Conservation (phyloP, 1,284 basidiomycete species). For the Pyrrhoderma lamaoense region DNA sequence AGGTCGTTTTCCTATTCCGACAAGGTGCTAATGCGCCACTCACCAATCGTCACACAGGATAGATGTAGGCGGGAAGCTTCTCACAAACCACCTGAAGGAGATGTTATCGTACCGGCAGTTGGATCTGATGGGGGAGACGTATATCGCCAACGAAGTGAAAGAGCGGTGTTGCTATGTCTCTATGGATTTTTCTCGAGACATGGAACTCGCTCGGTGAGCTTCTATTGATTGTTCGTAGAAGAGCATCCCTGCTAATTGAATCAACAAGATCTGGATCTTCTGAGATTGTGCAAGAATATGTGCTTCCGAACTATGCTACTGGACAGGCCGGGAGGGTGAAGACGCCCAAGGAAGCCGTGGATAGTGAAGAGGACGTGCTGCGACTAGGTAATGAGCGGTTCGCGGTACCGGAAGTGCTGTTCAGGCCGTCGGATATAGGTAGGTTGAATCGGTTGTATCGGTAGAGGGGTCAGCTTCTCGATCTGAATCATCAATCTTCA, state of each 20-base stretch:
- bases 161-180: conserved; percentile 85
- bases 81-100: conserved; percentile 94
- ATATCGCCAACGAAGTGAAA: conserved; percentile 88
- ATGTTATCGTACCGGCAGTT: conserved; percentile 91
- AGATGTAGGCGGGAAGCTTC: conserved; percentile 87
- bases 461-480: neutral
- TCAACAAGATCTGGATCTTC: conserved; percentile 38
- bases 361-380: conserved; percentile 72
- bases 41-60: conserved; percentile 44
- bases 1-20: neutral
- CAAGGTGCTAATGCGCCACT: neutral
- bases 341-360: conserved; percentile 40
- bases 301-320: conserved; percentile 80
- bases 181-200: conserved; percentile 62
- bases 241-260: conserved; percentile 24
- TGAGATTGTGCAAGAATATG: conserved; percentile 76
- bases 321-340: conserved; percentile 67
- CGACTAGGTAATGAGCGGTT: conserved; percentile 88
- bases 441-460: conserved; percentile 23
- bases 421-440: conserved; percentile 86
- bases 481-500: conserved; percentile 25
- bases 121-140: conserved; percentile 97
- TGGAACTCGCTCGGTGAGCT: conserved; percentile 74
- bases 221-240: conserved; percentile 12
- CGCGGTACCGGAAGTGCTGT: conserved; percentile 82